Base-by-base conservation (phyloP, 2,329 filamentous ascomycete species). In the Colletotrichum costaricense region DNA sequence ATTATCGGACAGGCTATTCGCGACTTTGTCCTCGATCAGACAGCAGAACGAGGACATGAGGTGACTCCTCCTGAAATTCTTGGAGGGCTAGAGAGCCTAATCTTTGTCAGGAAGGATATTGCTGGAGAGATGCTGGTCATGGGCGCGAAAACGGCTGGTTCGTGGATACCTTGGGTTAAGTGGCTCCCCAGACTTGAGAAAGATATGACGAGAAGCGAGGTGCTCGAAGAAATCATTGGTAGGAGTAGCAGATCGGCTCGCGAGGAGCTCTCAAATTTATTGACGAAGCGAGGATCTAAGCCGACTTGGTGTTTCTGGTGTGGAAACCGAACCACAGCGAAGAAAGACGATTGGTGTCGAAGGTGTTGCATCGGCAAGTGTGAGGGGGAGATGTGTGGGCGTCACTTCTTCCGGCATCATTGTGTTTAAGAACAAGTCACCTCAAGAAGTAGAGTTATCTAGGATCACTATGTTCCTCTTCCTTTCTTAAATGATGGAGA, bases 261-360 rank as follows among this genome's bases (percentile, higher is more conserved):
- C 1, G 62, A 74, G 14, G 59, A 46, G 24, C 54, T 75, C 19
- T 64, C 71, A 2, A 26, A 24, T 22, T 22, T 67, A 12, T 22
- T 74, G 4, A 1, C 63, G 11, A 35, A 55, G 16, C n/a, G 49
- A 16, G 67, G 59, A 12, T 33, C 57, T 3, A 55, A 56, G 59
- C 73, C 73, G 2, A 42, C 54, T 22, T 75, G 73, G 73, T 75
- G 73, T 22, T 74, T 74, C 22, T 74, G 66, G 62, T 74, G 73
- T 9, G 73, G 73, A 2, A 63, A 35, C 6, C 72, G 52, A 16
- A 67, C 63, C 5, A 71, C 30, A 1, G 42, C 60, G 16, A 67
- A 28, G 16, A 73, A 63, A 24, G 30, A 52, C 6, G 63, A 63
- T 7, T 75, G 73, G 73, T 75, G 73, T 26, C 63, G 11, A 22